Evolutionary conservation across 2,329 filamentous ascomycete species (phyloP).

Genomic region (Lasiodiplodia citricola): DNA sequence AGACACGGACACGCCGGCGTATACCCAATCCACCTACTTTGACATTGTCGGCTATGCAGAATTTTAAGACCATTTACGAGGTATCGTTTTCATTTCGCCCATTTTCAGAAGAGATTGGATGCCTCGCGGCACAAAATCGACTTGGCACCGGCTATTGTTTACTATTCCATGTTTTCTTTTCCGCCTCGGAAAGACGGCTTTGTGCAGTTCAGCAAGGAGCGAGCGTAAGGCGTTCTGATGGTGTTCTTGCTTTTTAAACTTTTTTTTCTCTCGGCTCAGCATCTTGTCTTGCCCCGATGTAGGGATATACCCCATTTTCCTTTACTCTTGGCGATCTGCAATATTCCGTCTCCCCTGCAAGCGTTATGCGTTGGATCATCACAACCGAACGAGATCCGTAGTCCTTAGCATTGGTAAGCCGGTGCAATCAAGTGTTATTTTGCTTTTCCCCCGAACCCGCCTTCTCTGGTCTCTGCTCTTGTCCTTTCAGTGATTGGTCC

Average conservation of each 20-base stretch:
- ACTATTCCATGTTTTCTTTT: neutral
- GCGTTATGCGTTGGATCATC: neutral
- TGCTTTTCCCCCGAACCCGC: neutral
- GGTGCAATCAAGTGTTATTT: slow-evolving; percentile 3
- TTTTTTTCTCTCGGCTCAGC: neutral
- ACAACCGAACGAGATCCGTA: neutral
- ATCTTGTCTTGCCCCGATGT: neutral
- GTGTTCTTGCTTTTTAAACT: slow-evolving; percentile 10
- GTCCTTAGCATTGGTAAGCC: neutral
- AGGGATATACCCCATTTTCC: slow-evolving; percentile 21
- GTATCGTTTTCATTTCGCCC: neutral
- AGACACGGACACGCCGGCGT: neutral
- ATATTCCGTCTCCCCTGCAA: neutral
- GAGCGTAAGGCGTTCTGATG: slow-evolving; percentile 1
- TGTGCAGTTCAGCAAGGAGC: neutral
- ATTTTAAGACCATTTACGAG: neutral
- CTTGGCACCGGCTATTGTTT: neutral
- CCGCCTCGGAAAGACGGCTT: neutral
- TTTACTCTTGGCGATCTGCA: neutral
- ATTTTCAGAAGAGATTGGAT: slow-evolving; percentile 21
- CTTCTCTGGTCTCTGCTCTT: neutral
- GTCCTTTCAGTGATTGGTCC: slow-evolving; percentile 1
- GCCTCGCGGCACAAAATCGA: slow-evolving; percentile 26
- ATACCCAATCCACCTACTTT: neutral
- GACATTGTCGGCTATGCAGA: slow-evolving; percentile 2